Percentiles rank a stretch among this genome's conserved stretches.
Evolutionary conservation across 2,329 filamentous ascomycete species (phyloP).

Genomic region (Colletotrichum camelliae): DNA sequence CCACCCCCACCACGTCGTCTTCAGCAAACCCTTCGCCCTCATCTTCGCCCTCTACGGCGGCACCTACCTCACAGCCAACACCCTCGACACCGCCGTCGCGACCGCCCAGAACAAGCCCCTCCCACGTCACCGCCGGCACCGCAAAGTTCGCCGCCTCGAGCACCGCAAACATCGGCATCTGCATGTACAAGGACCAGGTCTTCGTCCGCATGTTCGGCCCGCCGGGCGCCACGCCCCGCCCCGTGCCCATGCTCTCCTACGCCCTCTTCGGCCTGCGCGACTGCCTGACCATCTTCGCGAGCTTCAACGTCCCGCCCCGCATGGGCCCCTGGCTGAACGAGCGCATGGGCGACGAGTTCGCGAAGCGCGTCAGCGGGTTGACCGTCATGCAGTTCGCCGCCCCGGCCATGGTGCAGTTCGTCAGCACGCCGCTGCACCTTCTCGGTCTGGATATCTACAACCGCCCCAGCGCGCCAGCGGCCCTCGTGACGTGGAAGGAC

Average conservation of each 20-base stretch:
- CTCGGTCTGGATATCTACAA: slow-evolving; percentile 90
- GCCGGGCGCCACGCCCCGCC: slow-evolving; percentile 49
- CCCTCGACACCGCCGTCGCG: slow-evolving; percentile 79
- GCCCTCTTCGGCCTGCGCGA: slow-evolving; percentile 82
- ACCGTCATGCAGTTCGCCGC: slow-evolving; percentile 80
- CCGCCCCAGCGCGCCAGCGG: slow-evolving; percentile 48
- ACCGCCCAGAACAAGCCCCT: slow-evolving; percentile 61
- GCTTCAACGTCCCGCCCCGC: slow-evolving; percentile 85
- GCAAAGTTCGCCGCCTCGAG: slow-evolving; percentile 83
- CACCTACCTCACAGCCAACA: slow-evolving; percentile 89
- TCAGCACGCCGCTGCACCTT: slow-evolving; percentile 84
- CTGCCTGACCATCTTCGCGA: slow-evolving; percentile 88
- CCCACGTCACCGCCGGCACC: slow-evolving; percentile 72
- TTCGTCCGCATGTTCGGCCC: slow-evolving; percentile 86
- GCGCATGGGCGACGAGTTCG: slow-evolving; percentile 57
- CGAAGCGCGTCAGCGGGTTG: slow-evolving; percentile 55
- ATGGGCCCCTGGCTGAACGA: slow-evolving; percentile 73
- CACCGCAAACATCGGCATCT: slow-evolving; percentile 82
- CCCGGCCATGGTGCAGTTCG: slow-evolving; percentile 78
- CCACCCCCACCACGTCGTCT: slow-evolving; percentile 65
- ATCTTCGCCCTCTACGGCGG: slow-evolving; percentile 81
- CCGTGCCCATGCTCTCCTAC: slow-evolving; percentile 75
- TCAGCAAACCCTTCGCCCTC: slow-evolving; percentile 71
- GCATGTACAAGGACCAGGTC: slow-evolving; percentile 87
- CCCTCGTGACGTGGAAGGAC: slow-evolving; percentile 53